Conservation (phyloP, 129 eudicot genomes). For the Tagetes erecta region DNA sequence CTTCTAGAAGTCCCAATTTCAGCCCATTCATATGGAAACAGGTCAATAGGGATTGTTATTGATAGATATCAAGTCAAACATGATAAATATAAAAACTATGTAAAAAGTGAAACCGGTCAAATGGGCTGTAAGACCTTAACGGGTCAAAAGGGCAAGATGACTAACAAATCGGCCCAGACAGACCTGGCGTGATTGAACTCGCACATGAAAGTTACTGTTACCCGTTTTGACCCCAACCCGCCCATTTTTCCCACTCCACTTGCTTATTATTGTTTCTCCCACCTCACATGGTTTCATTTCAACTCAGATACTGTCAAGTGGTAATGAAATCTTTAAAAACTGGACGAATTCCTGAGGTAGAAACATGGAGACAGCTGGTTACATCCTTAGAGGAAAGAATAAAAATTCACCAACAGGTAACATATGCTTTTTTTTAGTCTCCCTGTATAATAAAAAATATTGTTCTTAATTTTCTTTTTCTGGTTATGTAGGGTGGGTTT, state of each 20-base stretch:
- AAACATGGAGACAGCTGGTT: slow-evolving; percentile 61
- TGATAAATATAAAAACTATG: not conserved
- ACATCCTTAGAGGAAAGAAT: slow-evolving; percentile 88
- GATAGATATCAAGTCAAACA: not conserved
- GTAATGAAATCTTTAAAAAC: slow-evolving; percentile 74
- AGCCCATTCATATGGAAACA: not conserved
- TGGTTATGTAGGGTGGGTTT: slow-evolving; percentile 69
- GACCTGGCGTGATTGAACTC: not conserved
- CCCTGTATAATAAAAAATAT: not conserved
- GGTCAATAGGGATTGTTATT: not conserved
- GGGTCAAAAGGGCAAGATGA: not conserved
- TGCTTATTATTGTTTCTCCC: not conserved
- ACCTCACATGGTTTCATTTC: not conserved
- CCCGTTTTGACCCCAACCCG: slow-evolving; percentile 2
- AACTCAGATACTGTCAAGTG: slow-evolving; percentile 82
- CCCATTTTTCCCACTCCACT: not conserved
- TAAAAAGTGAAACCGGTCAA: slow-evolving; percentile 5
- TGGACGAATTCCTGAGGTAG: slow-evolving; percentile 79
- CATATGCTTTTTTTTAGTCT: not conserved
- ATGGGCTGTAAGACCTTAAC: not conserved
- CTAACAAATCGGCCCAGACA: not conserved
- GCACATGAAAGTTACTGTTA: not conserved
- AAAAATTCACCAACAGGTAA: slow-evolving; percentile 86
- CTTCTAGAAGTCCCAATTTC: not conserved
- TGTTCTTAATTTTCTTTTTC: not conserved